Percentiles rank a stretch among this genome's conserved stretches.
Conservation (phyloP, 805 yeast genomes). For the Yamadazyma phyllophila region DNA sequence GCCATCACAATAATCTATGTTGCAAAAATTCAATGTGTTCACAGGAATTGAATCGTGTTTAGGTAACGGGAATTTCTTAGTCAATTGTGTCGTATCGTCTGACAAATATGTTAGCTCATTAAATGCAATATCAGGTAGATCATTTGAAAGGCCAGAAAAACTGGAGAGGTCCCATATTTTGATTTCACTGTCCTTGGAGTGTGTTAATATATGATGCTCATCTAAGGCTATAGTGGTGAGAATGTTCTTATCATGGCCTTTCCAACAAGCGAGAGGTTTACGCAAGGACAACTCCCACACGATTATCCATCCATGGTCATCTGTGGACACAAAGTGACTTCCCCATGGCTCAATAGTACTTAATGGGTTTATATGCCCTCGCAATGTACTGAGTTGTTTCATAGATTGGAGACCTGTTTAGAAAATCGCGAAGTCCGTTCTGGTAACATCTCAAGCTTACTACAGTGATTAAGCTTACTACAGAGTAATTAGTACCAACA, state of each 20-base stretch:
- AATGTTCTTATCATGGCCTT: constrained; percentile 54
- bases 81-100: constrained; percentile 23
- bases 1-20: constrained; percentile 44
- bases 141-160: background rate
- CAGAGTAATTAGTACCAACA: no score
- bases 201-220: constrained; percentile 45
- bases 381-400: constrained; percentile 14
- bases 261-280: constrained; percentile 57
- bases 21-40: constrained; percentile 71
- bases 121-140: constrained; percentile 11
- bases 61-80: constrained; percentile 12
- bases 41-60: constrained; percentile 53
- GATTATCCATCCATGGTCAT: constrained; percentile 58
- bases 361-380: constrained; percentile 15
- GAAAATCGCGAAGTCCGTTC: no score
- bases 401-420: background rate
- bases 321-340: constrained; percentile 46
- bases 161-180: constrained; percentile 43
- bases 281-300: constrained; percentile 63
- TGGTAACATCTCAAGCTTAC: no score
- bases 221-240: constrained; percentile 41
- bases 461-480: no score
- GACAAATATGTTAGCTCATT: constrained; percentile 15
- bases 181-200: constrained; percentile 62
- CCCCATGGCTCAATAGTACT: constrained; percentile 7